phyloP scores from a whole-genome alignment of 495 filamentous ascomycete genomes.

The Tuber aestivum region DNA sequence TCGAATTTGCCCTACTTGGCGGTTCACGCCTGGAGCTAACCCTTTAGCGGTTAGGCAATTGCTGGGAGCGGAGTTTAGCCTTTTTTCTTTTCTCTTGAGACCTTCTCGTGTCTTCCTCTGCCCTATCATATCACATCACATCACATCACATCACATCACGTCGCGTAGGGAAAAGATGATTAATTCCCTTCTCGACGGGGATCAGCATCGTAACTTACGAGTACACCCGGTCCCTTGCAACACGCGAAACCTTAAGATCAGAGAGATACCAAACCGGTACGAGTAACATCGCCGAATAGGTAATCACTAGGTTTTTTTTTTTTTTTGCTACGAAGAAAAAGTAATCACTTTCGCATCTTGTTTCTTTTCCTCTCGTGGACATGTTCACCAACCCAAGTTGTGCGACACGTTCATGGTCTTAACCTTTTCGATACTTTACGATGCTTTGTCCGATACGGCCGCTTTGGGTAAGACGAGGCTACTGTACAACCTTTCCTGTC shows the following conservation, averaged over 20 bases:
- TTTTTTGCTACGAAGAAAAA: too few species aligned
- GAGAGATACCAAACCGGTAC: background rate
- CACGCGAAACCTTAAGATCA: background rate
- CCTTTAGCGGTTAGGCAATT: constrained; percentile 28
- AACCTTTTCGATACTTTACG: background rate
- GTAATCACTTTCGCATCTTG: background rate
- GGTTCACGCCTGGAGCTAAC: background rate
- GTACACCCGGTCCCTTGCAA: background rate
- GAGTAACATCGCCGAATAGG: background rate
- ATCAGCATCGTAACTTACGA: background rate
- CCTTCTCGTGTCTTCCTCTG: constrained; percentile 36
- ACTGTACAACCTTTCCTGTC: background rate
- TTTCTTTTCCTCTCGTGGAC: background rate
- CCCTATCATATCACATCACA: constrained; percentile 26
- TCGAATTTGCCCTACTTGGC: background rate
- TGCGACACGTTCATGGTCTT: background rate
- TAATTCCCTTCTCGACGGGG: background rate
- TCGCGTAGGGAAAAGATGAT: background rate
- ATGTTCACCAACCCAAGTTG: background rate
- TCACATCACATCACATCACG: constrained; percentile 14
- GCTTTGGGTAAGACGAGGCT: background rate
- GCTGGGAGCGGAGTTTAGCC: constrained; percentile 29
- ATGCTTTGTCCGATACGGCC: background rate
- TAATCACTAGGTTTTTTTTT: background rate
- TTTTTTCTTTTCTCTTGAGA: constrained; percentile 27